Base-by-base conservation (phyloP, 495 filamentous ascomycete species). In the Friedmanniomyces endolithicus region DNA sequence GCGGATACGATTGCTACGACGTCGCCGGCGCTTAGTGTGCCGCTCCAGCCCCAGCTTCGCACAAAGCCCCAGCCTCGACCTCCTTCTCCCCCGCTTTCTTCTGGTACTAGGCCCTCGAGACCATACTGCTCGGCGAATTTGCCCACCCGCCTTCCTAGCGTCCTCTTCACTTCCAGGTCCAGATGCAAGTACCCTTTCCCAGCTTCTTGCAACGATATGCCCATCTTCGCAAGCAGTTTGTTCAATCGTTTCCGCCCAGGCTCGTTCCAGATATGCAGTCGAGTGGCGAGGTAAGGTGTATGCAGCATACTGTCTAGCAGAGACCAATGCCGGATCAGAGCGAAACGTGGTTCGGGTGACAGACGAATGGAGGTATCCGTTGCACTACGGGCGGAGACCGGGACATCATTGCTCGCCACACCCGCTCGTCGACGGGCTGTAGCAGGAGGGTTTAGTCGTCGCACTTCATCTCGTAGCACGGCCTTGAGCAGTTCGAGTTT, bases 281-380 rank as follows among this genome's bases (percentile, higher is more conserved):
- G 76, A 1, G 90, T 86, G 23, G 90, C 88, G n/a, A 98, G 78
- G 64, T 95, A 97, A 0, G 90, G 87, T 1, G 89, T 95, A 65
- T 98, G 92, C 23, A 97, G 76, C 92, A 98, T 98, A 68, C 88
- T 94, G 59, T 98, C 92, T 67, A 97, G 96, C 3, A 98, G 74
- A 48, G 87, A 92, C 92, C 92, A 98, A 64, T 98, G 92, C 23
- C 92, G 76, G 50, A 98, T 87, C 0, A 98, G 79, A 24, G 97
- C 79, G 61, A 98, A 96, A 50, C 84, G 86, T 33, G 90, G 94
- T 68, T 98, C 92, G 0, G 94, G 92, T 0, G 89, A 95, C 27
- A 98, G 69, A 17, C 89, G 85, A 61, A 98, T 98, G 44, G 87
- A 84, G 20, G 80, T 94, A 67, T 98, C 92, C 45, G 87, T 89